These are phyloP conservation scores for Xylaria sp. DNA, from an alignment of 2,329 filamentous ascomycete genomes.

Conservation along the genomic window DNA sequence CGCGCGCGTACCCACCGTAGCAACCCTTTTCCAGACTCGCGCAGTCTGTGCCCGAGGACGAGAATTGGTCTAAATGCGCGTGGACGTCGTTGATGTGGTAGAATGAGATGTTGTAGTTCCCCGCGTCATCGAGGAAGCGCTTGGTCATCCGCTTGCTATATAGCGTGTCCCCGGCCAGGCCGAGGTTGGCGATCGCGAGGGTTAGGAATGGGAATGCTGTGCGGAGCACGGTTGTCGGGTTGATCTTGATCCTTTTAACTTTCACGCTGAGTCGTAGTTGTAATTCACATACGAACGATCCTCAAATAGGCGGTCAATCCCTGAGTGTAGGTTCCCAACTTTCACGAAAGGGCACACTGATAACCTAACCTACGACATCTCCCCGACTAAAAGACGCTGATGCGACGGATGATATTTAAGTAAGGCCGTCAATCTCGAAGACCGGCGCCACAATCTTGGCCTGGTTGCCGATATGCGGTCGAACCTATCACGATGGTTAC, in stretches of 20 bases:
- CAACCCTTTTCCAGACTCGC: slow-evolving; percentile 66
- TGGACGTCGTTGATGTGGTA: slow-evolving; percentile 78
- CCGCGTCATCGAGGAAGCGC: slow-evolving; percentile 60
- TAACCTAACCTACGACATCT: background rate
- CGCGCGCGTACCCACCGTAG: slow-evolving; percentile 69
- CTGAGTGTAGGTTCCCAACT: background rate
- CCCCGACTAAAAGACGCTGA: background rate
- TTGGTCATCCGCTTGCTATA: slow-evolving; percentile 61
- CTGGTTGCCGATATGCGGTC: slow-evolving; percentile 11
- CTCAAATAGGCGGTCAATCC: background rate
- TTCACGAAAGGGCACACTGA: background rate
- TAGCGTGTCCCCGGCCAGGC: slow-evolving; percentile 58
- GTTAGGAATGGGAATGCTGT: slow-evolving; percentile 29
- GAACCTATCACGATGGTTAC: slow-evolving; percentile 26
- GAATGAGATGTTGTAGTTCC: slow-evolving; percentile 70
- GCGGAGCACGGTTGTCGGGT: slow-evolving; percentile 38
- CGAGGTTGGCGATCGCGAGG: slow-evolving; percentile 37
- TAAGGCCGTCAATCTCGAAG: slow-evolving; percentile 6
- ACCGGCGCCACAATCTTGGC: slow-evolving; percentile 19
- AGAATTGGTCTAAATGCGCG: slow-evolving; percentile 73
- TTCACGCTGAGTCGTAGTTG: background rate
- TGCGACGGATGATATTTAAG: slow-evolving; percentile 22
- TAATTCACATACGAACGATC: slow-evolving; percentile 1
- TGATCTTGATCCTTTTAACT: background rate
- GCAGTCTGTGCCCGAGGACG: slow-evolving; percentile 71